Evolutionary conservation across 306 rosid species (phyloP).

Genomic region (Lotus japonicus): DNA sequence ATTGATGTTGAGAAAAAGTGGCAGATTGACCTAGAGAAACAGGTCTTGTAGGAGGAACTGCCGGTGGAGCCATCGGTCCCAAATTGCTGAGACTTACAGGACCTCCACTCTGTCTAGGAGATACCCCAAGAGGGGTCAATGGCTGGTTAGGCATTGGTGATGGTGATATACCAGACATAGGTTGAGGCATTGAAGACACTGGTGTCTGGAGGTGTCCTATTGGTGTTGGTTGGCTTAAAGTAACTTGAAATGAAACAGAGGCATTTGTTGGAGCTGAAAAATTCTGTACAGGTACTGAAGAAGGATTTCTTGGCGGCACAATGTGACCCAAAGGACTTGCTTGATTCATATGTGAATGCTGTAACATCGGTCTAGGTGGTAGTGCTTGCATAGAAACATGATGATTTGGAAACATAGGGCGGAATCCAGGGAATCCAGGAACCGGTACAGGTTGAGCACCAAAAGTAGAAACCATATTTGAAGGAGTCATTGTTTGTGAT

Average conservation of each 20-base stretch:
- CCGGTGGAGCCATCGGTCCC: slow-evolving; percentile 38
- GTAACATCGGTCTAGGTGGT: slow-evolving; percentile 35
- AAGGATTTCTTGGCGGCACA: slow-evolving; percentile 50
- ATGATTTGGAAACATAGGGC: slow-evolving; percentile 36
- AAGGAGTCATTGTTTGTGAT: slow-evolving; percentile 36
- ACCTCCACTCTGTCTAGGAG: slow-evolving; percentile 33
- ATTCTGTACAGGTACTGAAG: slow-evolving; percentile 33
- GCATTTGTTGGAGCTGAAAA: slow-evolving; percentile 35
- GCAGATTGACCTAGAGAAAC: slow-evolving; percentile 28
- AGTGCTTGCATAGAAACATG: slow-evolving; percentile 38
- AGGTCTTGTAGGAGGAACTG: slow-evolving; percentile 26
- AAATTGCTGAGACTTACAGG: slow-evolving; percentile 37
- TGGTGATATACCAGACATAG: slow-evolving; percentile 32
- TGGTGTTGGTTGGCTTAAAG: slow-evolving; percentile 39
- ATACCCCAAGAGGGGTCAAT: slow-evolving; percentile 27
- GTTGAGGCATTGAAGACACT: slow-evolving; percentile 42
- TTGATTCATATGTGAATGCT: slow-evolving; percentile 45
- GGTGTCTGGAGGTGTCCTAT: slow-evolving; percentile 34
- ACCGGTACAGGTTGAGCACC: slow-evolving; percentile 43
- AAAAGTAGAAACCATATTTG: slow-evolving; percentile 41
- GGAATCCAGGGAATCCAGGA: slow-evolving; percentile 43
- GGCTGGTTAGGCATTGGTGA: slow-evolving; percentile 36
- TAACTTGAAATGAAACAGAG: slow-evolving; percentile 38
- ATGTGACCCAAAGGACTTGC: slow-evolving; percentile 29
- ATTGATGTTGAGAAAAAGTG: slow-evolving; percentile 36